These are phyloP conservation scores for Colletotrichum gigasporum DNA, from an alignment of 2,329 filamentous ascomycete genomes.

Conservation along the genomic window DNA sequence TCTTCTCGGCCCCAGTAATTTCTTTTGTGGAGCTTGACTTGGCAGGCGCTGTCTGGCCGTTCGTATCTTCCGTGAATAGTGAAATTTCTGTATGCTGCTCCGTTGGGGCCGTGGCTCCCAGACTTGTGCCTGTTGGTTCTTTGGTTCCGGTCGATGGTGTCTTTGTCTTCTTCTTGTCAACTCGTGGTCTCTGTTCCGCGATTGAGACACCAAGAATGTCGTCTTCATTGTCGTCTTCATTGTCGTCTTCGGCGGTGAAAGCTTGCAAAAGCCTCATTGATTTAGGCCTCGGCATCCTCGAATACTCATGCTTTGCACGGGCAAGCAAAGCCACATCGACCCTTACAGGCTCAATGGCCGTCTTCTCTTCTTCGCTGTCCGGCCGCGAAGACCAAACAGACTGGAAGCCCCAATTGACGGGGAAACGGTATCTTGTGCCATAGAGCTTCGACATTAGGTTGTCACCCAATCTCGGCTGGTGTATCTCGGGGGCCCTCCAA, in stretches of 20 bases:
- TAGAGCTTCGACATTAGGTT: conserved; percentile 17
- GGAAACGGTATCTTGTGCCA: conserved; percentile 23
- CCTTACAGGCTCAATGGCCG: neutral
- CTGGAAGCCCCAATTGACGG: conserved; percentile 6
- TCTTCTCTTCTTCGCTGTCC: conserved; percentile 19
- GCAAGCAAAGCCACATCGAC: conserved; percentile 16
- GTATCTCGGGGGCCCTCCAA: conserved; percentile 49
- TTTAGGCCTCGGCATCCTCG: conserved; percentile 11
- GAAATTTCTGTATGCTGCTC: no score
- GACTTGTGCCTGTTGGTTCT: neutral
- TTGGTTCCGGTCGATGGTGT: neutral
- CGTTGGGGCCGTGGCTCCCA: neutral
- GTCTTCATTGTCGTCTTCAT: conserved; percentile 40
- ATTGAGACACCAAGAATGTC: conserved; percentile 38
- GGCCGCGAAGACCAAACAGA: conserved; percentile 31
- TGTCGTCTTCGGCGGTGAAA: conserved; percentile 32
- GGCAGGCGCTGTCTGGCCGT: no score
- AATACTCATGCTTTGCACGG: conserved; percentile 6
- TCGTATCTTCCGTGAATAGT: no score
- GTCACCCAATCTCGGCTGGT: conserved; percentile 34
- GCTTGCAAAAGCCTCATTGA: conserved; percentile 18
- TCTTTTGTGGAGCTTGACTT: no score
- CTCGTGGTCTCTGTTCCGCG: neutral
- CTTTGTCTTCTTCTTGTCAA: neutral
- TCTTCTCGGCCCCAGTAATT: neutral